Base-by-base conservation (phyloP, 1,284 basidiomycete genomes). In the Papiliotrema flavescens region DNA sequence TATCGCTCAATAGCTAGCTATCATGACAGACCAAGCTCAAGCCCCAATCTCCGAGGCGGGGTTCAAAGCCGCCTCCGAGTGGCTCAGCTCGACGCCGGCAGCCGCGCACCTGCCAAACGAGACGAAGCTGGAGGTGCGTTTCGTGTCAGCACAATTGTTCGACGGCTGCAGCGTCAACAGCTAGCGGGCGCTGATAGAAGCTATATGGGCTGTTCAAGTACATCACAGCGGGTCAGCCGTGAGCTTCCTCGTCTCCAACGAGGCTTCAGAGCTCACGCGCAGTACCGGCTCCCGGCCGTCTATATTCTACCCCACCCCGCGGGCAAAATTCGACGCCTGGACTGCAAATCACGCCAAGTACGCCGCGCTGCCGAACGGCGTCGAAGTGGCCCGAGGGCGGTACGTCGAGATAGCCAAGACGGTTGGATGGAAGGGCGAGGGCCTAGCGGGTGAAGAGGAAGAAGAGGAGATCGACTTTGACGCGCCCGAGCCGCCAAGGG, bases 291-390 rank as follows among this genome's bases (percentile, higher is more conserved):
- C 84, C 3, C 82, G 87, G 2, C 92, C 91, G 1, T 88, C 87
- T 5, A 80, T 94, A 28, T 89, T 93, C 66, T 89, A 89, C 60
- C 82, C 88, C 68, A 81, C 86, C 2, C 86, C 85, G 2, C 80
- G 89, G 32, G 89, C 90, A 2, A 94, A 94, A 73, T 90, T 89
- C 86, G 90, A 93, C 68, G 87, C 89, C 1, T 94, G 90, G 89
- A 79, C 71, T 32, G 67, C 77, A 6, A 72, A 79, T n/a, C 81
- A 80, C 3, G 79, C 79, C 58, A 79, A 74, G 20, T 87, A 85
- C 60, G 26, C 39, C 13, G 17, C n/a, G n/a, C 70, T 52, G 2
- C 73, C 67, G n/a, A 67, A 67, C 8, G 81, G 81, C 36, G 84
- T 80, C 37, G 83, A 85, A 32, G 52, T 47, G 6, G 72, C 71